Base-by-base conservation (phyloP, 2,329 filamentous ascomycete species). In the Penicillium sp. region DNA sequence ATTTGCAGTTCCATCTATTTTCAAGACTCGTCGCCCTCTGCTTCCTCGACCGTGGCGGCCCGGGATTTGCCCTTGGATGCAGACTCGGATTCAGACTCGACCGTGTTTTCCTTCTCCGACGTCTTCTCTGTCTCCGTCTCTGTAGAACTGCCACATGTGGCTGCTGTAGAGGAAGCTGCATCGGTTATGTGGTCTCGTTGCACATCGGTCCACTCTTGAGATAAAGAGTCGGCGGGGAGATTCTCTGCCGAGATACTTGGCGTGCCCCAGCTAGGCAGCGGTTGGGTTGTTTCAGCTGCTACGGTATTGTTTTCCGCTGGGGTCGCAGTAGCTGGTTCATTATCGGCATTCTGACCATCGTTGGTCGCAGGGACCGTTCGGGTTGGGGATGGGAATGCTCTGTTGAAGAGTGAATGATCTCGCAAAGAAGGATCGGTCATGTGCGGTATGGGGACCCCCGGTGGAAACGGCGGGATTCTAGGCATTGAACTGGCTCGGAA, bases 21-120 rank as follows among this genome's bases (percentile, higher is more conserved):
- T 54, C 35, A 54, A 61, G 53, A 62, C 44, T 70, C 70, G 44
- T 74, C 72, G 31, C 72, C 71, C 9, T 35, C 61, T 14, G 59
- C 62, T 47, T 75, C 73, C 63, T 75, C 73, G n/a, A 75, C 71
- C 1, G 71, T 73, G 24, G 67, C 65, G 35, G 68, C 63, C 24
- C 71, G 67, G 11, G 62, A 57, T 60, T 75, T 75, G 29, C 73
- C 73, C 47, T 74, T 74, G 13, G 49, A 44, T 16, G 35, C 35
- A 27, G 66, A 66, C 6, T 49, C 29, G 13, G 49, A 33, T 16
- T 21, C 35, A 27, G 66, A 66, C 7, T 49, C 29, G 13, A 29
- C 48, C 11, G 53, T 55, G 8, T n/a, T 24, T 16, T 64, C 65
- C 1, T 50, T 14, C 5, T 50, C 50, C 5, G 58, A n/a, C 26